A percentile compares a stretch with the other conserved stretches of the same genome.
These are phyloP conservation scores for Entomortierella parvispora DNA, from an alignment of 192 early-diverging fungal species.

Conservation along the genomic window DNA sequence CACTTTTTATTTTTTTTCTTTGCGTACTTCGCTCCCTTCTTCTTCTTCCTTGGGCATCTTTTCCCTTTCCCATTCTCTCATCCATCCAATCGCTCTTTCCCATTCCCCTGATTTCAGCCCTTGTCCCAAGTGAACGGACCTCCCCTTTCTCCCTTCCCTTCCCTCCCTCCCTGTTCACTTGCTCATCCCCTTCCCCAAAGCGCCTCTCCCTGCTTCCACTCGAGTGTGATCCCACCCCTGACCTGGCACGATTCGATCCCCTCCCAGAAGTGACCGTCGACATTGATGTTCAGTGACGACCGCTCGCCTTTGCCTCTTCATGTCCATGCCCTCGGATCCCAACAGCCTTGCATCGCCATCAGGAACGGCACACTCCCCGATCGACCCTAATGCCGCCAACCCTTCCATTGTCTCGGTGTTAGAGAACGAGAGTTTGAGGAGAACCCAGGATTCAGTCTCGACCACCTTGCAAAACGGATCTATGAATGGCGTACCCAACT, in stretches of 20 bases:
- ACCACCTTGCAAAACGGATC: not conserved
- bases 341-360: constrained; percentile 23
- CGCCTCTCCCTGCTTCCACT: no score
- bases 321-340: constrained; percentile 34
- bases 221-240: no score
- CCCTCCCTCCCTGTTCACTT: not conserved
- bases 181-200: not conserved
- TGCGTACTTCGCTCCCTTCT: not conserved
- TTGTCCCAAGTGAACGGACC: not conserved
- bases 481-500: no score
- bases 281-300: no score
- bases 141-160: not conserved
- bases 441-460: not conserved
- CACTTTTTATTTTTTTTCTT: not conserved
- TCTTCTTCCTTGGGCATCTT: no score
- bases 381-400: constrained; percentile 23
- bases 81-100: not conserved
- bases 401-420: constrained; percentile 7
- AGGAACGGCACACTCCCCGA: constrained; percentile 12
- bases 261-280: not conserved
- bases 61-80: not conserved
- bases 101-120: no score
- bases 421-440: no score
- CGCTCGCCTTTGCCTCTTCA: constrained; percentile 18
- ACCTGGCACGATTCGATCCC: no score